phyloP scores from a whole-genome alignment of 1,139 yeast genomes.

The Yamadazyma membranifaciens region DNA sequence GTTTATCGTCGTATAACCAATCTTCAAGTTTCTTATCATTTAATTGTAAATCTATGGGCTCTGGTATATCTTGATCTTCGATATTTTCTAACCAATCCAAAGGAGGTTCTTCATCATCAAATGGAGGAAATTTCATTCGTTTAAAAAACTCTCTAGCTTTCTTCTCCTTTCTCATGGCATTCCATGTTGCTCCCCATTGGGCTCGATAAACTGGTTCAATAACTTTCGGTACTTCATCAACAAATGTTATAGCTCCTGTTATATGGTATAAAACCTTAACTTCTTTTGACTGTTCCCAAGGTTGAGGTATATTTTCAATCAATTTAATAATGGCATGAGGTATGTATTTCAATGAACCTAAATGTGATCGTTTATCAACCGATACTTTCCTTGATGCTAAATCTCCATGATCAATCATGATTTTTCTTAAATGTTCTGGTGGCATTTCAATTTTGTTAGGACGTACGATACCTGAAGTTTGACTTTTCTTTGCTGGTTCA shows the following conservation, averaged over 20 bases:
- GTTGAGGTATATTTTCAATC: constrained; percentile 96
- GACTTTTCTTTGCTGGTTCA: constrained; percentile 21
- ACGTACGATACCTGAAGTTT: constrained; percentile 44
- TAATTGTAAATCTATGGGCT: constrained; percentile 63
- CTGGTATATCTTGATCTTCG: constrained; percentile 69
- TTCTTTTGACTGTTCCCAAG: constrained; percentile 89
- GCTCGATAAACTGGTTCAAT: constrained; percentile 90
- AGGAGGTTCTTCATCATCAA: constrained; percentile 97
- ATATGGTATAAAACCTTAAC: constrained; percentile 87
- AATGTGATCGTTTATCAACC: constrained; percentile 82
- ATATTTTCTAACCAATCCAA: constrained; percentile 77
- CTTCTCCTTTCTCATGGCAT: constrained; percentile 90
- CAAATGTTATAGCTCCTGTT: constrained; percentile 95
- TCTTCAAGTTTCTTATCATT: constrained; percentile 61
- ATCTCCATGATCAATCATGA: constrained; percentile 83
- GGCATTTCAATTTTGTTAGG: constrained; percentile 84
- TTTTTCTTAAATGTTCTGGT: constrained; percentile 87
- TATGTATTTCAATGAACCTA: constrained; percentile 90
- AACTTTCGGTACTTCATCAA: constrained; percentile 87
- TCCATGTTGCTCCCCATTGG: constrained; percentile 96
- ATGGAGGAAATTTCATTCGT: constrained; percentile 90
- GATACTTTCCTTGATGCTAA: constrained; percentile 77
- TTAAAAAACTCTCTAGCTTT: constrained; percentile 87
- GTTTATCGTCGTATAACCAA: constrained; percentile 82
- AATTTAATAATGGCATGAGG: constrained; percentile 93